phyloP scores from a whole-genome alignment of 2,329 filamentous ascomycete genomes.

The Fusarium sp. region DNA sequence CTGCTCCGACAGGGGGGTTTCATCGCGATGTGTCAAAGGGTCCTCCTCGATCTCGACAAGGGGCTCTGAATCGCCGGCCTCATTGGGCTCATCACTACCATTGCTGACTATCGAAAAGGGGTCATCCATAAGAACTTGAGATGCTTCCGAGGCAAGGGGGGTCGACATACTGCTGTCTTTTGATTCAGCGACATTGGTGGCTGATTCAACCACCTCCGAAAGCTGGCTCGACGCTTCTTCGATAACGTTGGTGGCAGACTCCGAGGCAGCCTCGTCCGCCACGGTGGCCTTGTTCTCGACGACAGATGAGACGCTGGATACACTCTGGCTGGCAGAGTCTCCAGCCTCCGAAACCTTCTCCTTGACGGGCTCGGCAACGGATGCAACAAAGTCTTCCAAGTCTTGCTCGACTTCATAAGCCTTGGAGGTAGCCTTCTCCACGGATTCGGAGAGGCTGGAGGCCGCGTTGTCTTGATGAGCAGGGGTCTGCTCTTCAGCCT shows the following conservation, averaged over 20 bases:
- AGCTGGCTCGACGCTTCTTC: conserved; percentile 38
- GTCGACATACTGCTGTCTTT: conserved; percentile 40
- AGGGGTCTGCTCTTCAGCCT: conserved; percentile 35
- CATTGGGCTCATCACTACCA: conserved; percentile 44
- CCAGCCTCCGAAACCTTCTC: conserved; percentile 22
- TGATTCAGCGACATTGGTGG: conserved; percentile 22
- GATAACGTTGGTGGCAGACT: conserved; percentile 26
- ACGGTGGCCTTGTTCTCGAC: conserved; percentile 25
- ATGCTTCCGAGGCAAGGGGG: conserved; percentile 43
- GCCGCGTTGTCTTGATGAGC: conserved; percentile 44
- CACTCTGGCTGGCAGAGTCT: conserved; percentile 9
- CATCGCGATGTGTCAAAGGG: conserved; percentile 35
- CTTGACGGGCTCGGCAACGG: conserved; percentile 29
- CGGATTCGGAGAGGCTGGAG: conserved; percentile 23
- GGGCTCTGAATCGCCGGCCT: conserved; percentile 44
- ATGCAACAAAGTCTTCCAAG: conserved; percentile 38
- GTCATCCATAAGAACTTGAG: conserved; percentile 42
- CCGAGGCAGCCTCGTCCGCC: conserved; percentile 28
- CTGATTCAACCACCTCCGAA: conserved; percentile 38
- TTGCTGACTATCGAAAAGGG: conserved; percentile 43
- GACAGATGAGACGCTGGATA: conserved; percentile 21
- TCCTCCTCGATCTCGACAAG: conserved; percentile 45
- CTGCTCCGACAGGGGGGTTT: conserved; percentile 44
- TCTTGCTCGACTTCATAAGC: conserved; percentile 28
- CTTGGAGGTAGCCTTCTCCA: conserved; percentile 28